Conservation (phyloP, 495 filamentous ascomycete species). For the Penicillium paradoxum region DNA sequence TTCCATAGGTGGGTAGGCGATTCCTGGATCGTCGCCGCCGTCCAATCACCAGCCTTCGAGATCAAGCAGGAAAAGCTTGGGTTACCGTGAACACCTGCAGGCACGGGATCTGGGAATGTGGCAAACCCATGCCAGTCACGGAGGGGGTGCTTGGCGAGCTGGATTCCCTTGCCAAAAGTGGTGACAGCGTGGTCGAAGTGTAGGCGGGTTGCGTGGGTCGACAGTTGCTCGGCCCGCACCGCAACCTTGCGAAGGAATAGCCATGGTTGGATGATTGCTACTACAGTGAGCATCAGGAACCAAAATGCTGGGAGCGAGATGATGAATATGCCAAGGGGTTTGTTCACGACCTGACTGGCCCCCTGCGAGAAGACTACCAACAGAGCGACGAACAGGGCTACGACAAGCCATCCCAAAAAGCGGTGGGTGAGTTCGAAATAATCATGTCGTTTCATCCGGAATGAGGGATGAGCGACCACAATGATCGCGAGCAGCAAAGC, state of each 20-base stretch:
- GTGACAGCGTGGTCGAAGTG: conserved; percentile 58
- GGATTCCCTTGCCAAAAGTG: conserved; percentile 42
- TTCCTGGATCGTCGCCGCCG: conserved; percentile 54
- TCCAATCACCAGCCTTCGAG: conserved; percentile 86
- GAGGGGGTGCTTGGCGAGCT: conserved; percentile 51
- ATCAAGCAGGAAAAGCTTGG: conserved; percentile 62
- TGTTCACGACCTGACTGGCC: conserved; percentile 18
- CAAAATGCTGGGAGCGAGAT: conserved; percentile 40
- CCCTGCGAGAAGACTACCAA: conserved; percentile 36
- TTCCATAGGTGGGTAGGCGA: conserved; percentile 49
- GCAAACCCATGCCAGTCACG: conserved; percentile 82
- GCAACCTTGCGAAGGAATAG: conserved; percentile 43
- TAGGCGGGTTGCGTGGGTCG: conserved; percentile 65
- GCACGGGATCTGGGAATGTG: conserved; percentile 52
- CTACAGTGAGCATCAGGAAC: conserved; percentile 36
- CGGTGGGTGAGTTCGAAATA: conserved; percentile 55
- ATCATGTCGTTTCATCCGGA: conserved; percentile 48
- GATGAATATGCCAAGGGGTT: conserved; percentile 31
- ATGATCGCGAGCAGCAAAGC: conserved; percentile 40
- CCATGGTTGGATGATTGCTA: conserved; percentile 42
- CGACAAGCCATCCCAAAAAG: conserved; percentile 48
- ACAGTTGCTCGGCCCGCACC: conserved; percentile 60
- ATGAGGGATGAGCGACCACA: conserved; percentile 38
- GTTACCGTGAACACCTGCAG: conserved; percentile 8
- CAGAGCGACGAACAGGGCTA: conserved; percentile 44